These are phyloP conservation scores for Phalaenopsis equestris DNA, from an alignment of 106 monocot genomes.

Conservation along the genomic window DNA sequence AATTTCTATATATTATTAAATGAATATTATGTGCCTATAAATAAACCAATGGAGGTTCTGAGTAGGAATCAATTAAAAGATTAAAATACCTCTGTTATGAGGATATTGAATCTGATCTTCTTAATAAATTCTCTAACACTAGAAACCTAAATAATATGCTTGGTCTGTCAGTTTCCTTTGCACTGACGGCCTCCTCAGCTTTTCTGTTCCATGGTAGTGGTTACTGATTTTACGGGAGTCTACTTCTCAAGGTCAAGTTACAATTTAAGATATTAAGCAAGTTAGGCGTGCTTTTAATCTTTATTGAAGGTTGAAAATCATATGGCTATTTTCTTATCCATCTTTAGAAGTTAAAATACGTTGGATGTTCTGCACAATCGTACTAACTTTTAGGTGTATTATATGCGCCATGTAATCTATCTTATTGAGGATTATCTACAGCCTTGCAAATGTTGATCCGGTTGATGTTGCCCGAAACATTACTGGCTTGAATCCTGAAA, in stretches of 20 bases:
- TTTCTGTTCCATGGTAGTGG: neutral
- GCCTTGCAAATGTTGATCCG: conserved; percentile 98
- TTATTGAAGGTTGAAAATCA: neutral
- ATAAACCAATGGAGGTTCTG: no score
- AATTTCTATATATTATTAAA: no score
- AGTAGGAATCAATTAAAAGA: no score
- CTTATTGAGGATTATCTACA: conserved; percentile 16
- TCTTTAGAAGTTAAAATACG: neutral
- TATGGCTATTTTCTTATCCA: neutral
- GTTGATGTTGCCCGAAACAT: conserved; percentile 77
- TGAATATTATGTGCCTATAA: no score
- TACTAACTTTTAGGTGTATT: neutral
- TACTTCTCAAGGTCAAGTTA: no score
- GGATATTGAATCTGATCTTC: no score
- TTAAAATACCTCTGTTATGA: no score
- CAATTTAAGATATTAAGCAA: no score
- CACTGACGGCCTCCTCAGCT: neutral
- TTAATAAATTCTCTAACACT: no score
- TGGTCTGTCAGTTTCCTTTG: neutral
- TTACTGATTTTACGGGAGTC: neutral
- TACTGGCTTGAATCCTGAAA: conserved; percentile 77
- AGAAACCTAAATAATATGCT: neutral
- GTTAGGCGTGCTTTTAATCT: neutral
- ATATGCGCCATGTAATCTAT: neutral
- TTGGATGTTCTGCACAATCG: neutral